Evolutionary conservation across 768 basidiomycete genomes (phyloP).

Genomic region (Mycena venus): DNA sequence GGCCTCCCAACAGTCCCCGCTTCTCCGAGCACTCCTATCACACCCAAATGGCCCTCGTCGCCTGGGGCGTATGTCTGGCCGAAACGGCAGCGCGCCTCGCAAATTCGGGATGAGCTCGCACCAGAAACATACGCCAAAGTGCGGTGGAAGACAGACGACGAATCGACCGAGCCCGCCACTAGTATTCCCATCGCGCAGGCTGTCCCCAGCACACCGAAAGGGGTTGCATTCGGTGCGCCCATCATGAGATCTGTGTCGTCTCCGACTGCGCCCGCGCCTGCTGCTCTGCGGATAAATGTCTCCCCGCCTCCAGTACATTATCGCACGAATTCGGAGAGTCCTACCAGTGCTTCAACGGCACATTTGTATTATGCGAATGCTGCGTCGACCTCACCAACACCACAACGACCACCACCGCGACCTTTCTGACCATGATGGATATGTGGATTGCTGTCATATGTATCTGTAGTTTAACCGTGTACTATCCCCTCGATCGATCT

Average conservation of each 20-base stretch:
- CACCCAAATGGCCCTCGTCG: slow-evolving; percentile 32
- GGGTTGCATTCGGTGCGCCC: background rate
- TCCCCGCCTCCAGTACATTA: slow-evolving; percentile 7
- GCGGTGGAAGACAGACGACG: slow-evolving; percentile 31
- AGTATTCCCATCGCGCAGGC: slow-evolving; percentile 23
- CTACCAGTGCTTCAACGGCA: slow-evolving; percentile 2
- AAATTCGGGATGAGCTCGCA: slow-evolving; percentile 33
- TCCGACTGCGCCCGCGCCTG: background rate
- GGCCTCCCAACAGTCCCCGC: slow-evolving; percentile 37
- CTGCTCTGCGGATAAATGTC: slow-evolving; percentile 10
- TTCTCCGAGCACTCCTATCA: slow-evolving; percentile 33
- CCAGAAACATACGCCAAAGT: slow-evolving; percentile 36
- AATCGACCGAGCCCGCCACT: slow-evolving; percentile 8
- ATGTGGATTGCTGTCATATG: background rate
- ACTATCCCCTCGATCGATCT: slow-evolving; percentile 1
- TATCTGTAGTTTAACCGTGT: slow-evolving; percentile 12
- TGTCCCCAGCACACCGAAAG: background rate
- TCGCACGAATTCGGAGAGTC: slow-evolving; percentile 2
- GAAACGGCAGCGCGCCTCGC: slow-evolving; percentile 25
- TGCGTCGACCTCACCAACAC: slow-evolving; percentile 6
- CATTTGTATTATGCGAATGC: slow-evolving; percentile 15
- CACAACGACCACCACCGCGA: background rate
- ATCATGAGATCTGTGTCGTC: background rate
- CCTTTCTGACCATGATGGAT: background rate
- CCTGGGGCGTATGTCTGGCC: slow-evolving; percentile 32